Evolutionary conservation across 805 yeast species (phyloP).

Genomic region (Barnettozyma sp.): DNA sequence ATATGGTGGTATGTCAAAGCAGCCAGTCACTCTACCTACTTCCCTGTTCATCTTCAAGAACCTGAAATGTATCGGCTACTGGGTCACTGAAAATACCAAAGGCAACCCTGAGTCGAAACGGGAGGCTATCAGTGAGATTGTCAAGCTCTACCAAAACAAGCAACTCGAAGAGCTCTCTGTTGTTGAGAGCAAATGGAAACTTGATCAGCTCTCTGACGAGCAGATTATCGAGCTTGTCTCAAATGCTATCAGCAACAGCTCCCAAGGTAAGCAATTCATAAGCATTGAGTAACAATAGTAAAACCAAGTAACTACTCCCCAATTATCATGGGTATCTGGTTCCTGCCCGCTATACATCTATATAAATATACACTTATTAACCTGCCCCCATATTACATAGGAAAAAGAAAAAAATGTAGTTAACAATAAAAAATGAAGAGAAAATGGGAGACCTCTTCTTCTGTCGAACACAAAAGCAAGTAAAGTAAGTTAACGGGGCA

Average conservation of each 20-base stretch:
- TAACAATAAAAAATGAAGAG: too few species aligned
- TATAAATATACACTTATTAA: neutral
- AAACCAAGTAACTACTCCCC: too few species aligned
- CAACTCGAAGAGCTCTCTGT: constrained; percentile 38
- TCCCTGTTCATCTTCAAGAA: constrained; percentile 86
- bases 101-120: constrained; percentile 54
- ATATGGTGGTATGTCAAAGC: constrained; percentile 96
- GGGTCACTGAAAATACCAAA: constrained; percentile 73
- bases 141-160: constrained; percentile 53
- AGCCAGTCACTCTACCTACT: constrained; percentile 90
- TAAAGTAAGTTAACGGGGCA: too few species aligned
- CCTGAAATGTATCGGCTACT: constrained; percentile 79
- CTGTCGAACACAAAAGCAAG: neutral
- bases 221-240: constrained; percentile 31
- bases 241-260: constrained; percentile 31
- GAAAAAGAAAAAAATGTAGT: neutral
- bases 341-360: neutral
- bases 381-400: neutral
- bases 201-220: constrained; percentile 29
- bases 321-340: too few species aligned
- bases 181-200: constrained; percentile 25
- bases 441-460: too few species aligned
- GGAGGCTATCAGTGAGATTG: constrained; percentile 46
- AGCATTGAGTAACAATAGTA: constrained; percentile 25
- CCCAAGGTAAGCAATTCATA: constrained; percentile 42